Conservation (phyloP, 1,284 basidiomycete species). For the Puccinia hordei region DNA sequence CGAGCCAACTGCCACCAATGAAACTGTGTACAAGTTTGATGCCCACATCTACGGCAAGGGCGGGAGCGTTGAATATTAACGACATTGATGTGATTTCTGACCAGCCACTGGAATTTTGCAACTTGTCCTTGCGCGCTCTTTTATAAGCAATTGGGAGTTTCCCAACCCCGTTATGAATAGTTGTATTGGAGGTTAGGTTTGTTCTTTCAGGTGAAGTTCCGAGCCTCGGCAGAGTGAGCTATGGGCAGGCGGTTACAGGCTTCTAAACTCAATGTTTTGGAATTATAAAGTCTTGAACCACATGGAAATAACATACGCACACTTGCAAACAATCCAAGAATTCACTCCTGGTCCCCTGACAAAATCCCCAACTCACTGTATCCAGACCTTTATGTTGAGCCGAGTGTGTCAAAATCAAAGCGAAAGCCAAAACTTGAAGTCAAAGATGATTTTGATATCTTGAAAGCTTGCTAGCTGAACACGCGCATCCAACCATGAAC, state of each 20-base stretch:
- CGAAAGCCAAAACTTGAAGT: neutral
- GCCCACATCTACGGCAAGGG: constrained; percentile 25
- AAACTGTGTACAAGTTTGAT: constrained; percentile 33
- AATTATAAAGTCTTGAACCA: constrained; percentile 5
- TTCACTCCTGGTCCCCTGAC: neutral
- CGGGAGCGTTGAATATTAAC: constrained; percentile 16
- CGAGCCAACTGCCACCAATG: constrained; percentile 39
- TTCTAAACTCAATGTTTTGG: neutral
- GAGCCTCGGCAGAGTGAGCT: neutral
- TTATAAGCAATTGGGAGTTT: neutral
- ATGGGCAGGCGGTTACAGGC: neutral
- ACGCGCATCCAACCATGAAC: neutral
- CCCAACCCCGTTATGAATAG: neutral
- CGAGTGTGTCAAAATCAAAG: neutral
- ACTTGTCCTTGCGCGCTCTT: neutral
- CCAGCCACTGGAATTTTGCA: neutral
- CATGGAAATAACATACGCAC: constrained; percentile 5
- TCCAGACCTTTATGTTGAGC: neutral
- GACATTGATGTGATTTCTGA: constrained; percentile 9
- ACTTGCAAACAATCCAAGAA: neutral
- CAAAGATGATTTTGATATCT: neutral
- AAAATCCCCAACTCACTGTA: neutral
- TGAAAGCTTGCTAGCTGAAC: neutral
- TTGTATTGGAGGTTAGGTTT: neutral
- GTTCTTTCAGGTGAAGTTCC: neutral